Evolutionary conservation across 805 yeast genomes (phyloP), one percentile per base, ranked within the genome.

Genomic region (Metschnikowia dekortorum): DNA sequence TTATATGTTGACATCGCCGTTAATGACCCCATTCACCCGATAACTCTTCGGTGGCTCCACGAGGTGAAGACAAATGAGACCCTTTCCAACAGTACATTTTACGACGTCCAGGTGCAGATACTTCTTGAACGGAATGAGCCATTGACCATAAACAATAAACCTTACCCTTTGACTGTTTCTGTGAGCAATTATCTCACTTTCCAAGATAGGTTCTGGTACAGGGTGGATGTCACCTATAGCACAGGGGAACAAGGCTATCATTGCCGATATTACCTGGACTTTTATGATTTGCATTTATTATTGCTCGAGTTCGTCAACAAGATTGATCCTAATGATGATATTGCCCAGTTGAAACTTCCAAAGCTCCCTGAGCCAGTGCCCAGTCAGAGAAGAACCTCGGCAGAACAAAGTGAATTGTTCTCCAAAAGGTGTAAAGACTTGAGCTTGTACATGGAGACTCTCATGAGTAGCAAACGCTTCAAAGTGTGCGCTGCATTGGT

Each of bases 211-310:
- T 76, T 69, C 56, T 79, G 82, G 82, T 79, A 79, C 55, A 67
- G 79, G 47, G 68, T 77, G 30, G 82, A 78, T 52, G 59, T 76
- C 26, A 52, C 59, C 6, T 64, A 67, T 54, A 62, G 65, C 36
- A 65, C 69, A 45, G 69, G 69, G 22, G 65, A 63, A 38, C 70
- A 67, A 39, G 65, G 72, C 49, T 69, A 70, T 46, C 60, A 79
- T 18, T 73, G 80, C 53, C 66, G 82, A 14, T 78, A 73, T 59
- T 79, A 78, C 55, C 79, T 75, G 58, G 83, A 79, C 54, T 77
- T 79, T 48, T 75, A 76, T 59, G 72, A 73, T 46, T 59, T 79
- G 22, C 81, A 78, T 50, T 62, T 70, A 16, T 46, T 65, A 16
- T 55, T 74, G 26, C 56, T 68, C 26, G 60, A 56, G n/a, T 47